These are phyloP conservation scores for Rhodosporidiobolus odoratus DNA, from an alignment of 768 basidiomycete species.

Conservation along the genomic window DNA sequence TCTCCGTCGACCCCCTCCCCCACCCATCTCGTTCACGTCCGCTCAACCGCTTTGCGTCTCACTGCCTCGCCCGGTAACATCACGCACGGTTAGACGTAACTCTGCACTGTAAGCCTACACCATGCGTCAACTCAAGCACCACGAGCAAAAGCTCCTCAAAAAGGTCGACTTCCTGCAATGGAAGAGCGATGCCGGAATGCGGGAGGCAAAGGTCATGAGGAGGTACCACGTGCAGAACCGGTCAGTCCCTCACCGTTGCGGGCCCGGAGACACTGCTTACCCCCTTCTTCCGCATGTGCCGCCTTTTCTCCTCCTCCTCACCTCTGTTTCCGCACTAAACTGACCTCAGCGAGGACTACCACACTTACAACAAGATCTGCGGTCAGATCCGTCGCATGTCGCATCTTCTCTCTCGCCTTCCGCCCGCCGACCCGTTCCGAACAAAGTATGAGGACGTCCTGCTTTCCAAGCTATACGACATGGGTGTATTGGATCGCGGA, in stretches of 20 bases:
- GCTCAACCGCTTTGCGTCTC: background rate
- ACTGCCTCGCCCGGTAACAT: too few relatives aligned
- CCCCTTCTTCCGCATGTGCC: slow-evolving; percentile 43
- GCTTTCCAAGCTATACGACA: slow-evolving; percentile 92
- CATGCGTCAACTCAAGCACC: slow-evolving; percentile 89
- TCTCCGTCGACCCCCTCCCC: too few relatives aligned
- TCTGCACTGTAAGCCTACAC: too few relatives aligned
- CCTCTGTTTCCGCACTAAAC: background rate
- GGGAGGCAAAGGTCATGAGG: slow-evolving; percentile 90
- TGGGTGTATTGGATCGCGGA: slow-evolving; percentile 79
- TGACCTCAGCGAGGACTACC: slow-evolving; percentile 41
- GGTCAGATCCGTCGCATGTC: slow-evolving; percentile 78
- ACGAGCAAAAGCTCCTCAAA: slow-evolving; percentile 62
- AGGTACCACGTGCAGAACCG: slow-evolving; percentile 91
- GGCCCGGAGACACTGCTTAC: background rate
- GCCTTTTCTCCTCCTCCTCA: background rate
- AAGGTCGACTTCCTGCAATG: slow-evolving; percentile 93
- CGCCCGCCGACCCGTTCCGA: slow-evolving; percentile 82
- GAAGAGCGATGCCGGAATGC: slow-evolving; percentile 86
- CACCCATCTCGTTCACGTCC: background rate
- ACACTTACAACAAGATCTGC: slow-evolving; percentile 88
- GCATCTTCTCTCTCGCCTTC: slow-evolving; percentile 78
- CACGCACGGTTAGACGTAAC: too few relatives aligned
- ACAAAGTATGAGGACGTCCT: slow-evolving; percentile 75
- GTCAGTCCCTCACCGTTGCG: slow-evolving; percentile 64